Conservation (phyloP, 2,329 filamentous ascomycete species). For the Fusarium chuoi region DNA sequence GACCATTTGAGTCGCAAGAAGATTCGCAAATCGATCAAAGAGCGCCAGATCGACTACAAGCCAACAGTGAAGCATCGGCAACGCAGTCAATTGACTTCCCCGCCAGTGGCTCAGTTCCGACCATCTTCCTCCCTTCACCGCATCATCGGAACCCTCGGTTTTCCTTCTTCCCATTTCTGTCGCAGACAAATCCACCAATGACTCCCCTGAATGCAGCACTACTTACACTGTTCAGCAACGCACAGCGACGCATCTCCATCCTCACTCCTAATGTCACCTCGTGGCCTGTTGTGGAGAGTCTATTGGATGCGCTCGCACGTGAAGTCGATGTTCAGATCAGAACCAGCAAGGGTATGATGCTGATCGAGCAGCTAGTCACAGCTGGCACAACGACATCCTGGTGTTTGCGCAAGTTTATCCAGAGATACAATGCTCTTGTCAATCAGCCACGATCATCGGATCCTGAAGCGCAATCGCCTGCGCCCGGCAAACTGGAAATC, state of each 20-base stretch:
- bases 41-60: background rate
- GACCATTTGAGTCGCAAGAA: background rate
- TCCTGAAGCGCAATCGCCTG: slow-evolving; percentile 56
- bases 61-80: slow-evolving; percentile 37
- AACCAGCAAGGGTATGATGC: slow-evolving; percentile 77
- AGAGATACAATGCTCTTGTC: slow-evolving; percentile 57
- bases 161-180: slow-evolving; percentile 66
- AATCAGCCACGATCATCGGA: slow-evolving; percentile 33
- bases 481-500: slow-evolving; percentile 64
- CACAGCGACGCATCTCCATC: slow-evolving; percentile 70
- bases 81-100: slow-evolving; percentile 45
- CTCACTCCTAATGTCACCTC: slow-evolving; percentile 84
- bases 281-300: slow-evolving; percentile 67
- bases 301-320: slow-evolving; percentile 69
- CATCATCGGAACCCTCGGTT: slow-evolving; percentile 77
- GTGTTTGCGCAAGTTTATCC: slow-evolving; percentile 69
- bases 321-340: slow-evolving; percentile 76
- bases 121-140: slow-evolving; percentile 77
- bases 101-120: slow-evolving; percentile 53
- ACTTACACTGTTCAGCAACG: slow-evolving; percentile 68
- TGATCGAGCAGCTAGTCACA: slow-evolving; percentile 83
- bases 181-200: slow-evolving; percentile 60
- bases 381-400: slow-evolving; percentile 77
- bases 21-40: background rate
- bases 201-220: slow-evolving; percentile 77